phyloP scores from a whole-genome alignment of 345 rosid species.

The Brassica rapa region DNA sequence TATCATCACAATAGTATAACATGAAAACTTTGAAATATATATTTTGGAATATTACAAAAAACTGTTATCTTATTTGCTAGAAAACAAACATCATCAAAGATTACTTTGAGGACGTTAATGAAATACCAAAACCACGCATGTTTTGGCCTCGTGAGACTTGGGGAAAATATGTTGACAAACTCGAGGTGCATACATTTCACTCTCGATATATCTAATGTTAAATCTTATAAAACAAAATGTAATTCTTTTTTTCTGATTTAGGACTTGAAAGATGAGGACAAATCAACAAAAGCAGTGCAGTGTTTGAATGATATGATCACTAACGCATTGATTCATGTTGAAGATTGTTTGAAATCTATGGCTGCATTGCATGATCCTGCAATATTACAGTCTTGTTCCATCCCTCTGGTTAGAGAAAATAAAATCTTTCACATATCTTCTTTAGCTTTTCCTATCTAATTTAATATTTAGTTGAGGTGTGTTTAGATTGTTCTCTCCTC shows the following conservation, averaged over 20 bases:
- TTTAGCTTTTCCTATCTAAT: neutral
- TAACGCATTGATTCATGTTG: conserved; percentile 68
- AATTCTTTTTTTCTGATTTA: conserved; percentile 17
- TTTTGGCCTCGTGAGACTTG: conserved; percentile 95
- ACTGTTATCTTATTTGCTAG: conserved; percentile 37
- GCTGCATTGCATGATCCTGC: conserved; percentile 56
- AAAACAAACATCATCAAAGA: conserved; percentile 89
- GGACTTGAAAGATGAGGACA: conserved; percentile 83
- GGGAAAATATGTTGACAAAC: conserved; percentile 81
- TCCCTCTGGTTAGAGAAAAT: conserved; percentile 62
- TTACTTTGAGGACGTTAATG: conserved; percentile 88
- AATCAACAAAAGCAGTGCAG: conserved; percentile 73
- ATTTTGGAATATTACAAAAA: too few relatives aligned
- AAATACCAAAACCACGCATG: conserved; percentile 92
- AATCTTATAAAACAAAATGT: neutral
- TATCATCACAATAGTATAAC: too few relatives aligned
- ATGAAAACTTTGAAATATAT: too few relatives aligned
- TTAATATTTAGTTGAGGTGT: neutral
- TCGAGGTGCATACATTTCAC: conserved; percentile 63
- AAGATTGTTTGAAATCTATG: conserved; percentile 73
- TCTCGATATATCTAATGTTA: conserved; percentile 1
- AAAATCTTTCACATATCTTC: neutral
- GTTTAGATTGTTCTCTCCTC: neutral
- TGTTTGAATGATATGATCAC: conserved; percentile 93
- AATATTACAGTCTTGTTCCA: conserved; percentile 76